Base-by-base conservation (phyloP, 208 protist species). In the Trypanosoma conorhini region DNA sequence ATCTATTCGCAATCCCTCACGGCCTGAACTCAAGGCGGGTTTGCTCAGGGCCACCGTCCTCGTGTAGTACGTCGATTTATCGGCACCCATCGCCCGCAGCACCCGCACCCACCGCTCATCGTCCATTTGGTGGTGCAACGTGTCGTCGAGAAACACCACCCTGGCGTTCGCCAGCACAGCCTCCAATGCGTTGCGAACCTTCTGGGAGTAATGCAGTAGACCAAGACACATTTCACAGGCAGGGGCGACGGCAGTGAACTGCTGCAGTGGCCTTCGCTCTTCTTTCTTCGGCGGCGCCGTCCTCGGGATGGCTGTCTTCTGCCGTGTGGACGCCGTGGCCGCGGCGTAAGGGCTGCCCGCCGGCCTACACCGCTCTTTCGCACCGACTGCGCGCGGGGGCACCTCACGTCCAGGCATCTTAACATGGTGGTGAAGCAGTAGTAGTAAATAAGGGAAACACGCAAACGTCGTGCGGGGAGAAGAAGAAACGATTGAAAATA, bases 51-150 rank as follows among this genome's bases (percentile, higher is more conserved):
- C 19, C 22, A 68, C 40, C 35, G 31, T 62, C 30, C 65, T 63
- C 15, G 48, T 38, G 38, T 56, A 77, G 40, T 77, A 77, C 38
- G 12, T 63, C 46, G 21, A 15, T 40, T 77, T 77, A 19, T 76
- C 62, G 44, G 63, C 64, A 24, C 79, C 86, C 10, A 92, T 50
- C 15, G 77, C 62, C 22, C 77, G 83, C 61, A 86, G 54, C 33
- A 89, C 70, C 9, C 86, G 80, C 7, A 87, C 28, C 86, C 86
- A 92, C 33, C 75, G 74, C 57, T 88, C 83, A 56, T 89, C 86
- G 19, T 76, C 81, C 64, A 73, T 74, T 61, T 87, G 86, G 57
- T 92, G 86, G 50, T 89, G 86, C 66, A 87, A 9, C n/a, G 68
- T 79, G 57, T 92, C 86, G 52, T 83, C 81, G 5, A 92, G 55